Evolutionary conservation across 2,329 filamentous ascomycete species (phyloP), one percentile per base, ranked within the genome.

Genomic region (Colletotrichum destructivum): DNA sequence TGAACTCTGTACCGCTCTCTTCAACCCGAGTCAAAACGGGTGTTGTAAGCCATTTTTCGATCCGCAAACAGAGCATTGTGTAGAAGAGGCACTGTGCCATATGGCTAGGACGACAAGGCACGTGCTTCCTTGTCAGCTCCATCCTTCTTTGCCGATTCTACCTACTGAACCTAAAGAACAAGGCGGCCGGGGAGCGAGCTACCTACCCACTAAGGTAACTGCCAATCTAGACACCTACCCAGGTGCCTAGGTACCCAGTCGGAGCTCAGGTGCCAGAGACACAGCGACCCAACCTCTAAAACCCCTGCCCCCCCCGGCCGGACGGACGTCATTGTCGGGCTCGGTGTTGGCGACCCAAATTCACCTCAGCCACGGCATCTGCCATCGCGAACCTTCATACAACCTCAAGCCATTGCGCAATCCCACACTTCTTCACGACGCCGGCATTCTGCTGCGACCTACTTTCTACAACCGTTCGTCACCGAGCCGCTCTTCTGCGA

Each of bases 321-420:
- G 66, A 63, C 59, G 69, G 54, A 72, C 69, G 69, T 72, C 69
- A 72, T 72, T 62, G 35, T 69, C 31, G 42, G 65, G 69, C 69
- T 68, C 59, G 52, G 69, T 47, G 60, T 60, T 56, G 21, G 54
- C 54, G 62, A 69, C 55, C 69, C 66, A 56, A 61, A 72, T 69
- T 31, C 69, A 54, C 26, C 40, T 69, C 52, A 72, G 69, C 69
- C 46, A 63, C 69, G 23, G 46, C 65, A 35, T 69, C 47, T 42
- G 9, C 12, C 35, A 59, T 57, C 52, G 44, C 44, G 35, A 62
- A 54, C 46, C 44, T 31, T 64, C 52, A 47, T 31, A 23, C 40
- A 40, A 42, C 42, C 23, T 64, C 40, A 44, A 64, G 31, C 59
- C 65, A 63, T 52, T 62, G 65, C 52, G 52, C 38, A 44, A 46